These are phyloP conservation scores for Cucurbita argyrosperma DNA, from an alignment of 306 rosid genomes.

Conservation along the genomic window DNA sequence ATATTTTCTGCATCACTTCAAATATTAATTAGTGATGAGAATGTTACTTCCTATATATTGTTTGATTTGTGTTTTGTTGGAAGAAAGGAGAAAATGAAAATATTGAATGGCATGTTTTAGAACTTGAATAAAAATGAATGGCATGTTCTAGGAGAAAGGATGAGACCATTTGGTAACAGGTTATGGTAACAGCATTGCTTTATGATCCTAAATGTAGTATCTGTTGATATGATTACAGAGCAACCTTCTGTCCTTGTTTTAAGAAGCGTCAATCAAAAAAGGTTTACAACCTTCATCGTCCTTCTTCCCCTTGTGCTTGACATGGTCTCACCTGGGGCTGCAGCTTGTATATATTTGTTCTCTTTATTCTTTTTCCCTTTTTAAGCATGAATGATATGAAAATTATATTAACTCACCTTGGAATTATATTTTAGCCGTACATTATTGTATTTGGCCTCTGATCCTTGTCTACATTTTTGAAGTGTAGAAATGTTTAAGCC, in stretches of 20 bases:
- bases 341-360: neutral
- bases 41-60: neutral
- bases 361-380: neutral
- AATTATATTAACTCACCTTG: neutral
- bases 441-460: neutral
- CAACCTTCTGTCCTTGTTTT: neutral
- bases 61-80: neutral
- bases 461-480: neutral
- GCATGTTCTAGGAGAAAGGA: neutral
- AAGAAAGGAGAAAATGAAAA: neutral
- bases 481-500: neutral
- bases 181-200: neutral
- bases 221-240: neutral
- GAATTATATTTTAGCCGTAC: neutral
- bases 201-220: neutral
- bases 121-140: neutral
- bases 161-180: neutral
- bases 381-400: neutral
- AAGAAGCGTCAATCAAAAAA: neutral
- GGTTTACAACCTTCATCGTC: neutral
- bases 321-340: neutral
- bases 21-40: neutral
- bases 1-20: neutral
- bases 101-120: neutral
- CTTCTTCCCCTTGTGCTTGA: neutral